Evolutionary conservation across 805 yeast genomes (phyloP).

Genomic region (Sugiyamaella smithiae): DNA sequence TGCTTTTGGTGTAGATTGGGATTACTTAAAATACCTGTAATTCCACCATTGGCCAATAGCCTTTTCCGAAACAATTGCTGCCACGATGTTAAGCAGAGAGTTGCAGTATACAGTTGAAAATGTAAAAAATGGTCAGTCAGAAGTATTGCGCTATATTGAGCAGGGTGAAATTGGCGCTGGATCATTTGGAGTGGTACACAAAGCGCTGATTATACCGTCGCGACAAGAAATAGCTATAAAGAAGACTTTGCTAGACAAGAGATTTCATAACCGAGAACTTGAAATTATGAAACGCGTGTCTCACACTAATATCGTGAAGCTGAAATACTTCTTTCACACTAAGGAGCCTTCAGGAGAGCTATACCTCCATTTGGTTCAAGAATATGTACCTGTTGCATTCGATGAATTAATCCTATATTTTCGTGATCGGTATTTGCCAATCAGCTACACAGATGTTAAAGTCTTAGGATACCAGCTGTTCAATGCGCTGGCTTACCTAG

Average conservation of each 20-base stretch:
- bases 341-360: constrained; percentile 72
- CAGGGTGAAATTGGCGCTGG: too few relatives aligned
- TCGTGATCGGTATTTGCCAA: constrained; percentile 49
- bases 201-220: constrained; percentile 72
- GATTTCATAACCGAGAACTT: constrained; percentile 94
- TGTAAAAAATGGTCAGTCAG: too few relatives aligned
- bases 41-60: too few relatives aligned
- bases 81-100: too few relatives aligned
- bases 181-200: constrained; percentile 94
- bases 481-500: constrained; percentile 73
- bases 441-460: constrained; percentile 90
- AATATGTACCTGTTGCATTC: constrained; percentile 89
- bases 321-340: constrained; percentile 81
- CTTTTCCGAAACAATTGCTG: too few relatives aligned
- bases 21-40: too few relatives aligned
- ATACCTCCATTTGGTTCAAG: constrained; percentile 84
- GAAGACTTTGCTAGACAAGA: constrained; percentile 88
- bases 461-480: constrained; percentile 80
- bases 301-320: constrained; percentile 83
- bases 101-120: too few relatives aligned
- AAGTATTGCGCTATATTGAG: too few relatives aligned
- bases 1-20: too few relatives aligned
- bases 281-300: constrained; percentile 89
- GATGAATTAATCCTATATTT: constrained; percentile 77
- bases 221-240: constrained; percentile 87